Evolutionary conservation across 345 rosid genomes (phyloP).

Genomic region (Pistacia vera): DNA sequence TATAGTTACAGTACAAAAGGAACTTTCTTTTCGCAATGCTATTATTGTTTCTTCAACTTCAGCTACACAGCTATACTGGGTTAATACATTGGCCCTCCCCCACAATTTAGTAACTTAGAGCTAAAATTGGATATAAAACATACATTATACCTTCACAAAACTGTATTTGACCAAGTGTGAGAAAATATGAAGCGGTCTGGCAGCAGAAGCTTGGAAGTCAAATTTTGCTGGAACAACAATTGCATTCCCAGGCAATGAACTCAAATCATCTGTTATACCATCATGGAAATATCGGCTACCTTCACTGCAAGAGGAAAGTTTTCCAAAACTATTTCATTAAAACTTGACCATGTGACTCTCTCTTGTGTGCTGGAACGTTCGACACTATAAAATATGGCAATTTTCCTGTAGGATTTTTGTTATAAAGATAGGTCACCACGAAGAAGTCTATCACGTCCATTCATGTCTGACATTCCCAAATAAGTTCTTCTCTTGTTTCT

Average conservation of each 20-base stretch:
- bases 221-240: background rate
- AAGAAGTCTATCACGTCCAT: slow-evolving; percentile 47
- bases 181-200: background rate
- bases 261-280: background rate
- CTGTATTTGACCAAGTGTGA: background rate
- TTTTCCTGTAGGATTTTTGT: slow-evolving; percentile 16
- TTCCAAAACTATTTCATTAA: slow-evolving; percentile 4
- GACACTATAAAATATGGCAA: background rate
- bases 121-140: background rate
- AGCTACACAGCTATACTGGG: background rate
- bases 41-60: background rate
- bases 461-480: slow-evolving; percentile 45
- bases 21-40: background rate
- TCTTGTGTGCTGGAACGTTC: background rate
- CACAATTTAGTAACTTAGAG: background rate
- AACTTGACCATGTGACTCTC: background rate
- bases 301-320: background rate
- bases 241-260: background rate
- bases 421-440: slow-evolving; percentile 46
- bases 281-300: slow-evolving; percentile 1
- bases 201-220: slow-evolving; percentile 13
- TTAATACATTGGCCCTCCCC: background rate
- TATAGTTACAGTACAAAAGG: background rate
- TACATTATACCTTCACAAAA: slow-evolving; percentile 1
- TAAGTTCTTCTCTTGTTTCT: slow-evolving; percentile 69